phyloP scores from a whole-genome alignment of 2,329 filamentous ascomycete genomes.

The Fusarium continuum region DNA sequence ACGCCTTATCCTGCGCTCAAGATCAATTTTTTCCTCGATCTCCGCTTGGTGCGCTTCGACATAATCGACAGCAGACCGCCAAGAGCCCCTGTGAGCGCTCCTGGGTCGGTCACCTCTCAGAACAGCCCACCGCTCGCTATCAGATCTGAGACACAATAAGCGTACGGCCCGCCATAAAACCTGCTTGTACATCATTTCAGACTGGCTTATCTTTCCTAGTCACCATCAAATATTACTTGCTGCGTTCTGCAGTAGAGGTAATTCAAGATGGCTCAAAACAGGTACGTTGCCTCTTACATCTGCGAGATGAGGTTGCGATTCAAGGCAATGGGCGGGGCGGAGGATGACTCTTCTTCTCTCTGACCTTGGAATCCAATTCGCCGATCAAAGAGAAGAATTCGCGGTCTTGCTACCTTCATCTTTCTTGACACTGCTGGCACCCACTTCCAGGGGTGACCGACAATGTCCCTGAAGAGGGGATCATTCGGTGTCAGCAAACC shows the following conservation, averaged over 20 bases:
- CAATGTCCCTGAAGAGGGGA: neutral
- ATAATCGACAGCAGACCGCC: constrained; percentile 22
- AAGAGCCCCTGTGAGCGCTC: constrained; percentile 31
- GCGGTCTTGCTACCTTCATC: neutral
- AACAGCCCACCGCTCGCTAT: constrained; percentile 27
- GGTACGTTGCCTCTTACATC: constrained; percentile 35
- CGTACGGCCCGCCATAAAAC: constrained; percentile 7
- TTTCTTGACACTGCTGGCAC: neutral
- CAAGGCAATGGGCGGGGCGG: constrained; percentile 29
- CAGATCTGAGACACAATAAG: constrained; percentile 17
- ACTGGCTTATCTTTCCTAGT: constrained; percentile 11
- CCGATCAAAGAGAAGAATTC: neutral
- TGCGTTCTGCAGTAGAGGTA: constrained; percentile 16
- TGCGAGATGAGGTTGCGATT: constrained; percentile 7
- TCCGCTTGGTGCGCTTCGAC: constrained; percentile 13
- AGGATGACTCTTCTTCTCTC: constrained; percentile 2
- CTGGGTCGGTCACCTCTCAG: constrained; percentile 24
- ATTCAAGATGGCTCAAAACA: constrained; percentile 49
- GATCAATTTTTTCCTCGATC: constrained; percentile 21
- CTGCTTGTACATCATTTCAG: constrained; percentile 12
- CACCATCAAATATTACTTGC: constrained; percentile 6
- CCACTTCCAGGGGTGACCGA: neutral
- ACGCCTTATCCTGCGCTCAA: constrained; percentile 31
- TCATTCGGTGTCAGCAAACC: constrained; percentile 7
- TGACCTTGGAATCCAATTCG: neutral